phyloP scores from a whole-genome alignment of 495 filamentous ascomycete species.

The Tuber borchii region DNA sequence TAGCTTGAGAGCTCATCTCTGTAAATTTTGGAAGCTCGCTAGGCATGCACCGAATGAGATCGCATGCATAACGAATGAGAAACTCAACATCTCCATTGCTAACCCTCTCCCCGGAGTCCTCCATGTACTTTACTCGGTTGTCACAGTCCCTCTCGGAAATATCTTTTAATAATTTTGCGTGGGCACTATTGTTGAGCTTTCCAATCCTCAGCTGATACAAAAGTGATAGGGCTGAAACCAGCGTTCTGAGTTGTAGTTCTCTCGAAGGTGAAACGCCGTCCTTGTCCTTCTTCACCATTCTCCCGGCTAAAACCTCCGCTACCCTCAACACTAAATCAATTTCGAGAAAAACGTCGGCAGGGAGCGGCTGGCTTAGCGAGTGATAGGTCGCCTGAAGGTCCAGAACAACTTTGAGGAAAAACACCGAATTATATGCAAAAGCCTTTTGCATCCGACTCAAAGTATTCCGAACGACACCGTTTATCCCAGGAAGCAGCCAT shows the following conservation, averaged over 20 bases:
- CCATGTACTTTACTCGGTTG: constrained; percentile 22
- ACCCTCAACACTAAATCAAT: constrained; percentile 31
- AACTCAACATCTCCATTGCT: constrained; percentile 39
- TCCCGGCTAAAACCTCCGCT: constrained; percentile 35
- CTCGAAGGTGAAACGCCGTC: constrained; percentile 36
- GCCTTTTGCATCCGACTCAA: constrained; percentile 39
- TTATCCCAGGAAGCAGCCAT: constrained; percentile 38
- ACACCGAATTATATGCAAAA: constrained; percentile 42
- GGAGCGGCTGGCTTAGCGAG: constrained; percentile 21
- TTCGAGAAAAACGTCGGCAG: constrained; percentile 27
- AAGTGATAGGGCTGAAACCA: constrained; percentile 39
- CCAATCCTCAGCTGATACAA: constrained; percentile 30
- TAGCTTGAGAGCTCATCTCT: constrained; percentile 36
- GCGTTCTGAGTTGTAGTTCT: constrained; percentile 40
- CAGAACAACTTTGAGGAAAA: constrained; percentile 41
- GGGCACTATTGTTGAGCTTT: constrained; percentile 31
- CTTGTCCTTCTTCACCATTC: constrained; percentile 37
- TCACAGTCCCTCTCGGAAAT: constrained; percentile 39
- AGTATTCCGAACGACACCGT: constrained; percentile 34
- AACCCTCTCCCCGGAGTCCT: constrained; percentile 19
- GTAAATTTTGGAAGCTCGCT: constrained; percentile 33
- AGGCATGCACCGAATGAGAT: constrained; percentile 38
- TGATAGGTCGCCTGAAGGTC: constrained; percentile 39
- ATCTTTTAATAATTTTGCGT: constrained; percentile 37
- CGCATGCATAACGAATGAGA: constrained; percentile 40